Evolutionary conservation across 306 rosid genomes (phyloP), one percentile per base, ranked within the genome.

Genomic region (Spatholobus suberectus): DNA sequence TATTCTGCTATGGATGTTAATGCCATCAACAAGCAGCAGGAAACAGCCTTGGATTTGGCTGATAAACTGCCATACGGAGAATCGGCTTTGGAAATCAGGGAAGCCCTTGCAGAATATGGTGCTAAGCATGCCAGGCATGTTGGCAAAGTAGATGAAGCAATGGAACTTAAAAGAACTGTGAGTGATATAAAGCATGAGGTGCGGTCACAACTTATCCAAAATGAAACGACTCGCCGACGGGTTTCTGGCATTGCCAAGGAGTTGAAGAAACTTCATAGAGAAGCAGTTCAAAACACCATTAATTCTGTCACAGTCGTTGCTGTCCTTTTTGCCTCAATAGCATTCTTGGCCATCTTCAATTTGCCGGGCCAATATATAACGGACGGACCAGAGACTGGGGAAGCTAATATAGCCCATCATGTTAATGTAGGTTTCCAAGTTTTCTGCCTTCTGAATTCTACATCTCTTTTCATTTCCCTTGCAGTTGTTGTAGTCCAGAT

Each of bases 231-330:
- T n/a, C 89, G 90, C 8, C 81, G 92, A 17, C 82, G 98, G 73
- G 98, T 96, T 77, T 96, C 98, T 27, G 98, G 99, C 5, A 96
- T 96, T 17, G 98, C 97, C 17, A 96, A 96, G 87, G 99, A 96
- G 78, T 83, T 96, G 73, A 96, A 88, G 85, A 96, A 96, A 83
- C 91, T 96, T 75, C 99, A 96, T 46, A 88, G 98, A 82, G 96
- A 96, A 82, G 99, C 98, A 34, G 99, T 96, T 62, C 98, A 92
- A 76, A 92, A 85, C 89, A 94, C 99, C 80, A 96, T 89, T 47
- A 89, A 96, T 71, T 96, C 92, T 15, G 87, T 94, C 79, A 96
- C 99, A 6, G 81, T 96, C 0, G 98, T 94, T 21, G 99, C 99
- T 59, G 96, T 92, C 34, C 98, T 96, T 49, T 94, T 96, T 38